phyloP scores from a whole-genome alignment of 2,329 filamentous ascomycete species.

The Aspergillus amoenus region DNA sequence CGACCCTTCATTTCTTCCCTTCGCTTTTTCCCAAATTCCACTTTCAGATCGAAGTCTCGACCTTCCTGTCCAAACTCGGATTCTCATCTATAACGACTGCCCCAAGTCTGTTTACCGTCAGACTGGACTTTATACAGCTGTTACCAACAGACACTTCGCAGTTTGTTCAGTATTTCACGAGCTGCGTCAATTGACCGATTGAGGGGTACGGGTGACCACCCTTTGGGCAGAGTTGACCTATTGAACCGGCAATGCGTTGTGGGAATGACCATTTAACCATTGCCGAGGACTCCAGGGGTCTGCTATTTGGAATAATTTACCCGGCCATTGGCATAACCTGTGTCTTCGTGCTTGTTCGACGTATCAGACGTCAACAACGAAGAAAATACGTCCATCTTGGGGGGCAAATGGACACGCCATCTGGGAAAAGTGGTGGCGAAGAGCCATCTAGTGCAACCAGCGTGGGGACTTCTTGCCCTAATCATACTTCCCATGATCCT shows the following conservation, averaged over 20 bases:
- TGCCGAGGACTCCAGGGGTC: slow-evolving; percentile 8
- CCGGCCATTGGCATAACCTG: slow-evolving; percentile 17
- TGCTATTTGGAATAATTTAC: slow-evolving; percentile 19
- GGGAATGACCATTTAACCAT: slow-evolving; percentile 12
- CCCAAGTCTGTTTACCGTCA: neutral
- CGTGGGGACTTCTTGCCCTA: slow-evolving; percentile 6
- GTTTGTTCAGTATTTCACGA: neutral
- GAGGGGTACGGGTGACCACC: slow-evolving; percentile 1
- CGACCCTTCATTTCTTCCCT: neutral
- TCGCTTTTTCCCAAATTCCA: neutral
- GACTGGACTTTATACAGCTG: neutral
- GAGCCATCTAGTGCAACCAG: slow-evolving; percentile 12
- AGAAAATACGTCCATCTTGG: slow-evolving; percentile 10
- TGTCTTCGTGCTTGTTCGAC: slow-evolving; percentile 17
- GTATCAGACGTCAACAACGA: slow-evolving; percentile 19
- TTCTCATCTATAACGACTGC: neutral
- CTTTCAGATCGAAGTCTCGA: neutral
- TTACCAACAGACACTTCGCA: neutral
- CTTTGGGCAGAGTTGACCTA: slow-evolving; percentile 8
- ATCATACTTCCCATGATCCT: slow-evolving; percentile 4
- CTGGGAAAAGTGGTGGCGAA: slow-evolving; percentile 20
- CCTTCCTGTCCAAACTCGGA: neutral
- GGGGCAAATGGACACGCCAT: slow-evolving; percentile 23
- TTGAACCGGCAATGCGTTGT: slow-evolving; percentile 18
- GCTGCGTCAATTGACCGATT: neutral